Percentiles rank a stretch among this genome's conserved stretches.
phyloP scores from a whole-genome alignment of 2,329 filamentous ascomycete species.

The Pseudocercospora crystallina region DNA sequence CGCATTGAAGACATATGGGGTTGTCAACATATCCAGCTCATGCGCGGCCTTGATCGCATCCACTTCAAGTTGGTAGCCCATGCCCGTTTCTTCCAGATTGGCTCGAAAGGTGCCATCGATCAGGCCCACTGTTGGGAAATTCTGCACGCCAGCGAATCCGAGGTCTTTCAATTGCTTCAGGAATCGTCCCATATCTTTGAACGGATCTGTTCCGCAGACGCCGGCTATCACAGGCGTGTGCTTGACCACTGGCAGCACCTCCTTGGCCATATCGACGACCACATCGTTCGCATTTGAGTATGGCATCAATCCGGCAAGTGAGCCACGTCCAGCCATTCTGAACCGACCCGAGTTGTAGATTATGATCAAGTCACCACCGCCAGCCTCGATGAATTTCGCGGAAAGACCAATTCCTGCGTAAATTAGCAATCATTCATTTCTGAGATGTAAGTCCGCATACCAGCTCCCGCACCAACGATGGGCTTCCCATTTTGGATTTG shows the following conservation, averaged over 20 bases:
- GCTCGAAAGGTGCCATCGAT: conserved; percentile 67
- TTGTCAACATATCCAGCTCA: conserved; percentile 62
- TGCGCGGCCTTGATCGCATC: conserved; percentile 64
- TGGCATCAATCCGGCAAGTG: conserved; percentile 68
- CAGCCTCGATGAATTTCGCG: conserved; percentile 68
- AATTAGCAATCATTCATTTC: background rate
- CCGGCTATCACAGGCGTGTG: conserved; percentile 67
- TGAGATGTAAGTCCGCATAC: conserved; percentile 30
- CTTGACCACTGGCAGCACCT: conserved; percentile 65
- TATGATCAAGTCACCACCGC: conserved; percentile 66
- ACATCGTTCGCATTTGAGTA: conserved; percentile 71
- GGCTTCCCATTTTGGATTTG: conserved; percentile 57
- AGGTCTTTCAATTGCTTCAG: conserved; percentile 59
- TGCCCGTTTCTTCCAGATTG: conserved; percentile 70
- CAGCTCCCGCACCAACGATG: conserved; percentile 68
- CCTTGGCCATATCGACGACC: conserved; percentile 67
- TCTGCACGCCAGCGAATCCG: conserved; percentile 65
- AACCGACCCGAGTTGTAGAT: conserved; percentile 64
- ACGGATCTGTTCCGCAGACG: conserved; percentile 70
- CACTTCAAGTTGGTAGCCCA: conserved; percentile 67
- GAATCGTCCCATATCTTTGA: conserved; percentile 62
- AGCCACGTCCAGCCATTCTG: conserved; percentile 70
- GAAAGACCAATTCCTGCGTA: conserved; percentile 64
- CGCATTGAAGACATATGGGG: conserved; percentile 67
- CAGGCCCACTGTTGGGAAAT: conserved; percentile 71